Evolutionary conservation across 2,329 filamentous ascomycete genomes (phyloP), one percentile per base, ranked within the genome.

Genomic region (Aspergillus transmontanensis): DNA sequence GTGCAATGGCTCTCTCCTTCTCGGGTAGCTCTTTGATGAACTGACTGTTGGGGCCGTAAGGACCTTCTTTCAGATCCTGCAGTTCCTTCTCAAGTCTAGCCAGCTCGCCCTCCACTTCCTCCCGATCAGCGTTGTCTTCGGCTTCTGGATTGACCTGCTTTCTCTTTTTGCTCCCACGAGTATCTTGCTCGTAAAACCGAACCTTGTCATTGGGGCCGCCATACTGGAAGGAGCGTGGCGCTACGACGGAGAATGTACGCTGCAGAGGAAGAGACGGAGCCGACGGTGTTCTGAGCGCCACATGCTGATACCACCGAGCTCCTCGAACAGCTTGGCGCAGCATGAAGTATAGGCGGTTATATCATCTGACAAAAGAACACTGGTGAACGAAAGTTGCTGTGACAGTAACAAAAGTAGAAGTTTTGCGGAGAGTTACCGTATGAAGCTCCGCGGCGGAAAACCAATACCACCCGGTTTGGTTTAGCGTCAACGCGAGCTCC

Each of bases 231-330:
- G 64, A 71, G 65, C 70, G 73, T 66, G 69, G 67, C 62, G 70
- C 62, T 71, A 72, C 65, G 55, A 63, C 71, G 64, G 73, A 75
- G 68, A 79, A 76, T 48, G 69, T 60, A 55, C 77, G 75, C 58
- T 64, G 70, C 53, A 63, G 61, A 67, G 65, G 54, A 34, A 55
- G 61, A 63, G 60, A 64, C 61, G 72, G 64, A 67, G 68, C 69
- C 65, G 72, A 72, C 69, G 71, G 70, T 68, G 65, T 69, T 72
- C 61, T 72, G 75, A 68, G 72, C 68, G 75, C 74, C 69, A 72
- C 75, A 78, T 79, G 72, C 68, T 77, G 75, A 76, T 77, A 77
- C 76, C 76, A 79, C 70, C 77, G 76, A 78, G 78, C 76, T 73
- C 77, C 77, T 73, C 73, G 76, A 69, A 79, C 68, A 71, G 73